A percentile compares a stretch with the other conserved stretches of the same genome.
Evolutionary conservation across 2,329 filamentous ascomycete species (phyloP).

Genomic region (Cytospora piceicola): DNA sequence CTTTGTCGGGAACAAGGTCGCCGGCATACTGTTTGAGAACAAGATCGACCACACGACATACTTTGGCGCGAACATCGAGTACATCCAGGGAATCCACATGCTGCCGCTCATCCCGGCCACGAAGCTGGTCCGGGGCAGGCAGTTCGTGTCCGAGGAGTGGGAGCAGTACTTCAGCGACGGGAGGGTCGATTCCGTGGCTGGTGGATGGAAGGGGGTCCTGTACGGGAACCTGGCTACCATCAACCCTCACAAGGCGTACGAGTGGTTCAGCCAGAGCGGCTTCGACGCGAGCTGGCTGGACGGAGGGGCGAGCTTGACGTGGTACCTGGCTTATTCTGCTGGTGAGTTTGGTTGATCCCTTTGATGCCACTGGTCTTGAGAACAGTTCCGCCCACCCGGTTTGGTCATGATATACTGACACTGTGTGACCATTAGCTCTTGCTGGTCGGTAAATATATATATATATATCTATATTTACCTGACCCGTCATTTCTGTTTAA

Average conservation of each 20-base stretch:
- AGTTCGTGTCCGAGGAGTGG: constrained; percentile 86
- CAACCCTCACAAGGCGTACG: constrained; percentile 70
- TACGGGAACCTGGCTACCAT: constrained; percentile 81
- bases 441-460: background rate
- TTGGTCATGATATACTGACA: constrained; percentile 7
- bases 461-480: background rate
- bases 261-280: constrained; percentile 70
- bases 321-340: constrained; percentile 81
- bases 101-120: constrained; percentile 67
- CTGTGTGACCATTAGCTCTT: background rate
- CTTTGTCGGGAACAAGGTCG: constrained; percentile 81
- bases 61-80: constrained; percentile 75
- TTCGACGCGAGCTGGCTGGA: constrained; percentile 76
- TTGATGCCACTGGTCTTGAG: no score
- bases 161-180: constrained; percentile 72
- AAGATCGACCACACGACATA: constrained; percentile 93
- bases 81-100: constrained; percentile 66
- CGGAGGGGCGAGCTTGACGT: constrained; percentile 80
- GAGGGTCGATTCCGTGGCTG: constrained; percentile 65
- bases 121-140: constrained; percentile 64
- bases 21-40: constrained; percentile 84
- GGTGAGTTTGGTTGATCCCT: constrained; percentile 53
- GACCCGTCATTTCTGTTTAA: background rate
- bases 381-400: no score
- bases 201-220: constrained; percentile 85